phyloP scores from a whole-genome alignment of 2,329 filamentous ascomycete species.

The Ophiobolus disseminans region DNA sequence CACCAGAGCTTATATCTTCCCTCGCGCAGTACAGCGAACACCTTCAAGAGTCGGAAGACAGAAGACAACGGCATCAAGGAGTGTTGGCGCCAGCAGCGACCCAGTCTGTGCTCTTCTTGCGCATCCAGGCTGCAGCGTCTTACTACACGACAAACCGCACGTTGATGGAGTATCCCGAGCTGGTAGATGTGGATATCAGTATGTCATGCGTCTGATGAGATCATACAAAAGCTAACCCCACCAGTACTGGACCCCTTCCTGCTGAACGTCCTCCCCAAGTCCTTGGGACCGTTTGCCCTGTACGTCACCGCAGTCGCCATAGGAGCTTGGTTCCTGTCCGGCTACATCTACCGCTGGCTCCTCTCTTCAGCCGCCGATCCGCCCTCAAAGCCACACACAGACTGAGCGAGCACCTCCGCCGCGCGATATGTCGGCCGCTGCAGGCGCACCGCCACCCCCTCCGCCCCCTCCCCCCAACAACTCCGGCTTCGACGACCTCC shows the following conservation, averaged over 20 bases:
- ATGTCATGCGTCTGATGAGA: slow-evolving; percentile 18
- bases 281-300: slow-evolving; percentile 72
- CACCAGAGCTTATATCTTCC: slow-evolving; percentile 68
- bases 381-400: slow-evolving; percentile 39
- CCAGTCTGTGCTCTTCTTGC: slow-evolving; percentile 72
- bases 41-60: slow-evolving; percentile 46
- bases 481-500: slow-evolving; percentile 49
- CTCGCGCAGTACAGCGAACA: slow-evolving; percentile 67
- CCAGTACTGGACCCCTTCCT: slow-evolving; percentile 84
- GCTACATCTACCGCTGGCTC: slow-evolving; percentile 48
- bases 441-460: slow-evolving; percentile 29
- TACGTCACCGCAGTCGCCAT: slow-evolving; percentile 71
- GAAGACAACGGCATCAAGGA: not conserved
- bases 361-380: slow-evolving; percentile 26
- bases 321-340: slow-evolving; percentile 59
- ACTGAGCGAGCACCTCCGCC: slow-evolving; percentile 26
- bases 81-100: slow-evolving; percentile 11
- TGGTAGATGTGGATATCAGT: slow-evolving; percentile 77
- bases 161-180: slow-evolving; percentile 77
- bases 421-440: slow-evolving; percentile 30
- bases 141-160: slow-evolving; percentile 78
- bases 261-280: slow-evolving; percentile 78
- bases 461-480: slow-evolving; percentile 18
- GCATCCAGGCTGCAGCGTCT: slow-evolving; percentile 77
- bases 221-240: slow-evolving; percentile 17